phyloP scores from a whole-genome alignment of 1,139 yeast genomes.

The Debaryomycetaceae sp. region DNA sequence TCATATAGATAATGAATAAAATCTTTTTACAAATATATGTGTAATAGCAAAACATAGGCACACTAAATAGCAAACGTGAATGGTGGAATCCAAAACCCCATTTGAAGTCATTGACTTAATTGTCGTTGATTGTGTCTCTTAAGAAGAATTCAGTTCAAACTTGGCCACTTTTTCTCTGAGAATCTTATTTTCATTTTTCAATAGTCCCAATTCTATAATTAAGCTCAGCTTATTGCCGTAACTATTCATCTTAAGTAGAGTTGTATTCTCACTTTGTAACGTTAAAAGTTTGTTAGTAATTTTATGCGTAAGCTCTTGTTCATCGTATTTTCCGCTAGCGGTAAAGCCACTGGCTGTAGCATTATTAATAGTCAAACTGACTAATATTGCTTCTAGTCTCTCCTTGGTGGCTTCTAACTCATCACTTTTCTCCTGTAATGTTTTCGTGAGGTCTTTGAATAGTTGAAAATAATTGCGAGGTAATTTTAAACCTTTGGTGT shows the following conservation, averaged over 20 bases:
- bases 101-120: no score
- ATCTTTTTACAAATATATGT: no score
- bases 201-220: slow-evolving; percentile 62
- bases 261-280: slow-evolving; percentile 68
- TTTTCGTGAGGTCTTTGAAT: slow-evolving; percentile 47
- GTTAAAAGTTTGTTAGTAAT: slow-evolving; percentile 60
- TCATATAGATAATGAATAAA: not conserved
- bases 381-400: slow-evolving; percentile 60
- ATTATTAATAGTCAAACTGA: slow-evolving; percentile 22
- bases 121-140: not conserved
- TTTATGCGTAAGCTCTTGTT: slow-evolving; percentile 74
- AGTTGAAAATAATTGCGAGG: slow-evolving; percentile 46
- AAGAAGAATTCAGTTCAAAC: not conserved
- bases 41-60: no score
- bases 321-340: slow-evolving; percentile 59
- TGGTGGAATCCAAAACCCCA: no score
- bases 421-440: slow-evolving; percentile 47
- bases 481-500: slow-evolving; percentile 15
- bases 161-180: slow-evolving; percentile 12
- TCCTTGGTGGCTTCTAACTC: slow-evolving; percentile 60
- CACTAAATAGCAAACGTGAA: no score
- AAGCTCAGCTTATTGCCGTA: slow-evolving; percentile 70
- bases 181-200: slow-evolving; percentile 36
- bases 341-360: slow-evolving; percentile 22
- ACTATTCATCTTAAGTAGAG: slow-evolving; percentile 65